Base-by-base conservation (phyloP, 2,329 filamentous ascomycete genomes). In the Plectosphaerella plurivora region DNA sequence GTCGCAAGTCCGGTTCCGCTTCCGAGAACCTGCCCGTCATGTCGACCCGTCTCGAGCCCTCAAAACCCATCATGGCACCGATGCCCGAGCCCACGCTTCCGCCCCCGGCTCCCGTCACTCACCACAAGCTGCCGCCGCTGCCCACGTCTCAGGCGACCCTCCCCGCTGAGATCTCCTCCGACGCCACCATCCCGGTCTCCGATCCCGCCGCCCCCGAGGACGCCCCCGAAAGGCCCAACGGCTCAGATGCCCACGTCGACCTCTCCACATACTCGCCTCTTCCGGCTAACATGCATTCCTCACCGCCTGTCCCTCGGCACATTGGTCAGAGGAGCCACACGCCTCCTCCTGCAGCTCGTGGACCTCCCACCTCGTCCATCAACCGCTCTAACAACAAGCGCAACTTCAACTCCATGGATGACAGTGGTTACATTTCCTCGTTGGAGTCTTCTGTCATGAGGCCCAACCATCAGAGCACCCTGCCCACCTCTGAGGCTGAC, bases 361-460 rank as follows among this genome's bases (percentile, higher is more conserved):
- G 83, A 46, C 74, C 78, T 37, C 48, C 51, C 18, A 73, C 78
- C 39, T 86, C 86, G 18, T 88, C 88, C n/a, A 79, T 79, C 44
- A 73, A 76, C 49, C 84, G 83, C 49, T 82, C 84, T 39, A 85
- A 87, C 59, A 9, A 33, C 28, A 90, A 89, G 71, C 86, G 88
- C 59, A 93, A 91, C 68, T 83, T 88, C 62, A 82, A 82, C 28
- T 87, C 88, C 12, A 87, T 95, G 75, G 90, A 82, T 63, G 94
- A 99, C 69, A 97, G 93, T 66, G 94, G 94, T 41, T 99, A 97
- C 70, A 96, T 96, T 66, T 97, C 94, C 2, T 97, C 92, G 0
- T 79, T 97, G 16, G 92, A 97, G 61, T 97, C 94, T 3, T 97
- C 94, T 0, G 91, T 81, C 14, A 81, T 90, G 66, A 83, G 93